Conservation (phyloP, 331 rosid species). For the Quercus lobata region DNA sequence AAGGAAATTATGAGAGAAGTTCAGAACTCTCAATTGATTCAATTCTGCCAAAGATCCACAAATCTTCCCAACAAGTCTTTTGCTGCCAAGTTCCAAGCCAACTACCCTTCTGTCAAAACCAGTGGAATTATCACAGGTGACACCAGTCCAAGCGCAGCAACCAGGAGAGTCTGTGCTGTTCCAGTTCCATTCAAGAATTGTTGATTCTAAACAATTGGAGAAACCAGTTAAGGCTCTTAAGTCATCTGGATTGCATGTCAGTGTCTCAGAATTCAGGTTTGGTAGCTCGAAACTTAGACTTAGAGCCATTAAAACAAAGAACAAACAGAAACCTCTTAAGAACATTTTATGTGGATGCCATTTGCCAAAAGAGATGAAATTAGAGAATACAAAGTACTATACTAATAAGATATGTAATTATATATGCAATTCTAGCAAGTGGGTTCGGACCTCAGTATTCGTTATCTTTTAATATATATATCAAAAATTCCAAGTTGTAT, state of each 20-base stretch:
- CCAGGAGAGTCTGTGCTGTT: background rate
- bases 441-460: no score
- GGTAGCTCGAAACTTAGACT: background rate
- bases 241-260: conserved; percentile 8
- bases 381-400: no score
- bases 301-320: background rate
- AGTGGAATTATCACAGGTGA: conserved; percentile 15
- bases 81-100: conserved; percentile 20
- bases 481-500: no score
- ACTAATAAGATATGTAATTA: no score
- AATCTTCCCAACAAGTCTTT: conserved; percentile 14
- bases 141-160: conserved; percentile 31
- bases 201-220: conserved; percentile 18
- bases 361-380: no score
- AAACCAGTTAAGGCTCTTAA: conserved; percentile 26
- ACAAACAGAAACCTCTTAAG: background rate
- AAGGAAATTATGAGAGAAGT: conserved; percentile 26
- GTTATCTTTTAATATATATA: no score
- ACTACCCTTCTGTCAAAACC: conserved; percentile 6
- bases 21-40: conserved; percentile 25
- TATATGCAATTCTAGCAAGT: no score
- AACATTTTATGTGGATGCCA: no score
- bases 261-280: conserved; percentile 1
- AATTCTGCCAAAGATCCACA: conserved; percentile 18
- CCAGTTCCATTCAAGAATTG: conserved; percentile 6